phyloP scores from a whole-genome alignment of 805 yeast genomes.

The Metschnikowia lochheadii region DNA sequence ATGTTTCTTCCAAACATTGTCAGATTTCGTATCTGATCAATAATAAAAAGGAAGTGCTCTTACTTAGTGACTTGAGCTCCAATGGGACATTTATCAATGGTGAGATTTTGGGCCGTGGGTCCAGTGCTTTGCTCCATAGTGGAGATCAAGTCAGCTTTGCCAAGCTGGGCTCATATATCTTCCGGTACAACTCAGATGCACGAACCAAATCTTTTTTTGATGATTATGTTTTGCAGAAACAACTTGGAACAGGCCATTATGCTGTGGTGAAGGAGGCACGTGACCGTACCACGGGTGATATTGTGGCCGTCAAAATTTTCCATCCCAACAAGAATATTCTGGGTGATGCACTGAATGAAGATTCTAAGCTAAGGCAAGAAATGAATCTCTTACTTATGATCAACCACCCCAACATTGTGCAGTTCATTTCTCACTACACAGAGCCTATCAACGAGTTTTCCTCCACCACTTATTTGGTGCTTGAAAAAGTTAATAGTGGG shows the following conservation, averaged over 20 bases:
- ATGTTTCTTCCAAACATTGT: constrained; percentile 66
- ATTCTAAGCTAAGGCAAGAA: constrained; percentile 54
- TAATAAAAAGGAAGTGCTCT: constrained; percentile 34
- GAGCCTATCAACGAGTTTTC: constrained; percentile 50
- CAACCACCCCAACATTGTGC: constrained; percentile 68
- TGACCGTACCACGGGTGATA: constrained; percentile 51
- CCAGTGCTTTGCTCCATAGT: constrained; percentile 48
- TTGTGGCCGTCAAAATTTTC: constrained; percentile 72
- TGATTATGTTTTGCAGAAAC: constrained; percentile 51
- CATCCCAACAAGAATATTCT: constrained; percentile 42
- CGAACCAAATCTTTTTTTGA: constrained; percentile 48
- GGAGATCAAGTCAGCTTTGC: constrained; percentile 66
- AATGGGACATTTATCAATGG: constrained; percentile 71
- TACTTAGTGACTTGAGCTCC: constrained; percentile 53
- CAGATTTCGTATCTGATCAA: constrained; percentile 41
- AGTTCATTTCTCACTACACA: constrained; percentile 54
- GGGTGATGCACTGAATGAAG: constrained; percentile 25
- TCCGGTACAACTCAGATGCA: constrained; percentile 39
- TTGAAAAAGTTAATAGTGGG: constrained; percentile 72
- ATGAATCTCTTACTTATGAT: constrained; percentile 60
- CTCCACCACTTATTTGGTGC: constrained; percentile 55
- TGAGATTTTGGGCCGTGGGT: constrained; percentile 45
- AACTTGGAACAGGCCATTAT: constrained; percentile 74
- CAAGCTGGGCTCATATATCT: constrained; percentile 43
- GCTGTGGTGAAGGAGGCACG: constrained; percentile 75